Evolutionary conservation across 345 rosid genomes (phyloP), one percentile per base, ranked within the genome.

Genomic region (Eucalyptus leucophloia): DNA sequence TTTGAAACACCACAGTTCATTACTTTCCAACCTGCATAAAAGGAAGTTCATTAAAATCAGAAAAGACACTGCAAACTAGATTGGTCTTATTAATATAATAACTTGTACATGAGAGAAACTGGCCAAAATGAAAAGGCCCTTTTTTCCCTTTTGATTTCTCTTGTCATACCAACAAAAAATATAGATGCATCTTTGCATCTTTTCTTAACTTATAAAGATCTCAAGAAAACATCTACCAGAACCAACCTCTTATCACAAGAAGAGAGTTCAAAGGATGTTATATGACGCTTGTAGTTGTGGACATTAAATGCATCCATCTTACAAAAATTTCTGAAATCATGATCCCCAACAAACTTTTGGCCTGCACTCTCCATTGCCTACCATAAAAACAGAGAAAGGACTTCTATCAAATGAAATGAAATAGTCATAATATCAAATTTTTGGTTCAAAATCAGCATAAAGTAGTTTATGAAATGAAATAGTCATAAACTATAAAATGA

Each of bases 231-330:
- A 87, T 53, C 32, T 85, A 91, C 90, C 89, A 86, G 82, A 72
- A 72, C 93, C 81, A 83, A 97, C 99, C 99, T 98, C 89, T 90
- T 92, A 94, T 93, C 91, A 92, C 92, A 95, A 90, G 97, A 93
- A 89, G 91, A 87, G 82, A 97, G 93, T 88, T 94, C 95, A 92
- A 98, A 95, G 88, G 94, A 95, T 40, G 95, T 92, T 88, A 97
- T 89, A 90, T 91, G 91, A 37, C 98, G 96, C 88, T 91, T 93
- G 90, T 95, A 97, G 92, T 93, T 92, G 91, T 97, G 99, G 77
- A 97, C 98, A 90, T 98, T 97, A 87, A 91, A 94, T 30, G 96
- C 99, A 91, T 98, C 99, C 99, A 97, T 97, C 96, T 98, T 97
- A 90, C 99, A 97, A 80, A 98, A 98, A 93, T 96, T 98, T 87